phyloP scores from a whole-genome alignment of 2,329 filamentous ascomycete genomes.

The Calonectria leucothoes region DNA sequence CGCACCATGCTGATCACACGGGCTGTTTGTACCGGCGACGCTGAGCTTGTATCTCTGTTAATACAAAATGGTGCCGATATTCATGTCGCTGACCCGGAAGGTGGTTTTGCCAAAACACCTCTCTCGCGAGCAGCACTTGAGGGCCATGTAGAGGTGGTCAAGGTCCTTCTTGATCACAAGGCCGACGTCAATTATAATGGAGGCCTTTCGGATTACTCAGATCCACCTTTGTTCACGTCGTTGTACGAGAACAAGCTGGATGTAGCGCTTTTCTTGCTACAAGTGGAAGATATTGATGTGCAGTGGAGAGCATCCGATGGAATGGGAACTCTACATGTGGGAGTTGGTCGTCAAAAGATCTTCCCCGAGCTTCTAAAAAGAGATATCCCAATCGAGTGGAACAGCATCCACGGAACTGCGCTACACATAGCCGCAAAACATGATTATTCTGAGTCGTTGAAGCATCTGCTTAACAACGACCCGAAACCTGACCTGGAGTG shows the following conservation, averaged over 20 bases:
- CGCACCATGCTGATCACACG: background rate
- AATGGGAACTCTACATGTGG: background rate
- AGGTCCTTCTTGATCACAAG: background rate
- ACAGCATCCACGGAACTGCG: background rate
- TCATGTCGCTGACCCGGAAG: background rate
- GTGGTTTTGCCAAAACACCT: background rate
- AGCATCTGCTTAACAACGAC: background rate
- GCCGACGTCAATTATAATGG: background rate
- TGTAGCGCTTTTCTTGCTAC: background rate
- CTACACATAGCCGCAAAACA: background rate
- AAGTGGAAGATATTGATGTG: background rate
- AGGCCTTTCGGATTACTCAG: background rate
- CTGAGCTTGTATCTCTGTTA: background rate
- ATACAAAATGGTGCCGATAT: background rate
- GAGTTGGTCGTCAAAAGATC: background rate
- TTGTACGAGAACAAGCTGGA: background rate
- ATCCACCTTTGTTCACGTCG: background rate
- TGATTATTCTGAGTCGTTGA: background rate
- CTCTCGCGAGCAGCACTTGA: background rate
- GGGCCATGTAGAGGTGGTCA: background rate
- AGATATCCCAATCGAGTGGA: background rate
- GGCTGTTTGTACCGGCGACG: background rate
- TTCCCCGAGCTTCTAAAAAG: background rate
- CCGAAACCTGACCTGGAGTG: background rate
- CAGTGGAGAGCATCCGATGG: background rate